Evolutionary conservation across 2,329 filamentous ascomycete genomes (phyloP), one percentile per base, ranked within the genome.

Genomic region (Colletotrichum limetticola): DNA sequence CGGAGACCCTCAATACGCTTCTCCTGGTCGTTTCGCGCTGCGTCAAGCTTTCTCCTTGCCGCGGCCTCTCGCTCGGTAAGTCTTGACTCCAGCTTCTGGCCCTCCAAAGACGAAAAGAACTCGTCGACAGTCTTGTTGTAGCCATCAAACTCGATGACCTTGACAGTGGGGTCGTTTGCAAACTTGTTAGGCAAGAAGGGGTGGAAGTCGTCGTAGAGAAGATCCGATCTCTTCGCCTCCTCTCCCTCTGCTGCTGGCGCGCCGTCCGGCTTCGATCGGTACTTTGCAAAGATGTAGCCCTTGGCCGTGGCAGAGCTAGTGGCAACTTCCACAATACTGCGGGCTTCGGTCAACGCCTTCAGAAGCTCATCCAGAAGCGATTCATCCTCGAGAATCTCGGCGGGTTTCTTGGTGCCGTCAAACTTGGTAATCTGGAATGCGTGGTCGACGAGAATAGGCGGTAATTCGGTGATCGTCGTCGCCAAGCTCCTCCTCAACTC

Each of bases 121-220:
- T 98, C 94, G 79, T 99, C 97, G 0, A 98, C 95, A 0, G 95
- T 97, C 79, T 93, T 93, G 82, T 98, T 98, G 86, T 97, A 98
- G 11, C 92, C 93, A 7, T 94, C 89, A 76, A 95, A 95, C 66
- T 94, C 90, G 14, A 98, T 79, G 19, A 97, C 90, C 3, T 90
- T 89, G 28, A 92, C 89, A 0, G 87, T 84, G 0, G 91, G 85
- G 68, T 95, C 91, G 7, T 89, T 86, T 74, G 92, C 90, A 74
- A 97, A 93, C 76, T 98, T 96, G 26, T 88, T 86, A 0, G 97
- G 97, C 52, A 93, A 86, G 81, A 98, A 98, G 0, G 97, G 97
- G 77, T 98, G 96, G 78, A 98, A 98, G 78, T 99, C 97, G 67
- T 98, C 94, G 79, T 98, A 99, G 2, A 97, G 85, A 6, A 97